Evolutionary conservation across 1,284 basidiomycete genomes (phyloP).

Genomic region (Malassezia caprae): DNA sequence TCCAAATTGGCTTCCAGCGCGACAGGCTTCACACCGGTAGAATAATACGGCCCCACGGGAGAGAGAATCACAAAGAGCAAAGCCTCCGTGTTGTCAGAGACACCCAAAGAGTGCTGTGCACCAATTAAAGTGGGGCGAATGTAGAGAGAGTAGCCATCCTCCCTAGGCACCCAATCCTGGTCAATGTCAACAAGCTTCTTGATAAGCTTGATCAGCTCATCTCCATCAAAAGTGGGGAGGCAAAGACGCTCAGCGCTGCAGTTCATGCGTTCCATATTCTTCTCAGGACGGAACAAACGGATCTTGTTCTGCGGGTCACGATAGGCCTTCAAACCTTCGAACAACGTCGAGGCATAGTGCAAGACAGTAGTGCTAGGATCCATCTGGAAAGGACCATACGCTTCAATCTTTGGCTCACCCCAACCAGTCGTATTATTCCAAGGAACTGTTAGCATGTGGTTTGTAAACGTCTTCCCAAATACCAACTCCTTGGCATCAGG

Average conservation of each 20-base stretch:
- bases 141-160: slow-evolving; percentile 82
- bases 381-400: slow-evolving; percentile 66
- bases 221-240: slow-evolving; percentile 71
- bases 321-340: slow-evolving; percentile 97
- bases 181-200: slow-evolving; percentile 80
- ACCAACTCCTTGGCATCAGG: slow-evolving; percentile 50
- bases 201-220: slow-evolving; percentile 69
- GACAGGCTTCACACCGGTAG: slow-evolving; percentile 89
- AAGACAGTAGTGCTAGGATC: slow-evolving; percentile 78
- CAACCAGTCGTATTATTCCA: slow-evolving; percentile 69
- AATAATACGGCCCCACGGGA: slow-evolving; percentile 77
- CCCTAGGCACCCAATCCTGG: slow-evolving; percentile 81
- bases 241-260: slow-evolving; percentile 60
- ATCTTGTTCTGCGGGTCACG: slow-evolving; percentile 66
- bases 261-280: slow-evolving; percentile 78
- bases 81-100: slow-evolving; percentile 75
- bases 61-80: slow-evolving; percentile 88
- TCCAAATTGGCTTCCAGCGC: slow-evolving; percentile 82
- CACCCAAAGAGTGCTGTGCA: slow-evolving; percentile 76
- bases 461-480: slow-evolving; percentile 59
- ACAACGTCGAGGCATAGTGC: slow-evolving; percentile 80
- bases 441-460: slow-evolving; percentile 81
- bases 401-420: slow-evolving; percentile 70
- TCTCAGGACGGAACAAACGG: slow-evolving; percentile 87
- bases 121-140: slow-evolving; percentile 77